Base-by-base conservation (phyloP, 2,329 filamentous ascomycete species). In the Chrysoporthe austroafricana region DNA sequence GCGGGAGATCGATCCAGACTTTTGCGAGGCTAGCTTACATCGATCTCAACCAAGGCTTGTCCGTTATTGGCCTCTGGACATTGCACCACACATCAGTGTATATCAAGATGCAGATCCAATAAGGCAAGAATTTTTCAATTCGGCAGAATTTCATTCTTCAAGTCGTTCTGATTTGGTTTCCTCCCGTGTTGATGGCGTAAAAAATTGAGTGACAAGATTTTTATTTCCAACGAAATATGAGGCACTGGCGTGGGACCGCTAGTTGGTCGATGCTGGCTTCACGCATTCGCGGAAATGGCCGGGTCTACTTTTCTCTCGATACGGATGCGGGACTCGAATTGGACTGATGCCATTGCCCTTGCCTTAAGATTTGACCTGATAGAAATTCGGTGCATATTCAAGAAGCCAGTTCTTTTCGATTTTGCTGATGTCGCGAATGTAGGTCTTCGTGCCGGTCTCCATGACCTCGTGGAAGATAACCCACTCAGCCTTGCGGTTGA, bases 401-500 rank as follows among this genome's bases (percentile, higher is more conserved):
- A 94, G 77, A 73, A 99, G 83, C 92, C 95, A 99, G n/a, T 82
- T 84, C 84, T 93, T 97, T 77, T 97, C 92, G 73, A 98, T 92
- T 81, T 93, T 96, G n/a, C 90, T 96, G 68, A 98, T 83, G 78
- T 98, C 95, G 66, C 93, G 85, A 73, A 99, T 96, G 76, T 91
- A 98, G 0, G 88, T 94, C 83, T 98, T 98, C 71, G 87, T 88
- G 11, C 91, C 88, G 4, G 92, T 96, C 81, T 98, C 93, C 84
- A 97, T 88, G 48, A 97, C 88, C 80, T 97, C 95, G 74, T 96
- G 91, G 76, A 97, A 99, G 44, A 99, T 86, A 11, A 98, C 94
- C 94, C 95, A 98, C 71, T 97, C 94, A 13, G 93, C 93, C 81
- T 96, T 97, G 66, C 94, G 89, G 78, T 97, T 97, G 83, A 98